phyloP scores from a whole-genome alignment of 148 eudicot genomes.

The Persicaria tinctoria region DNA sequence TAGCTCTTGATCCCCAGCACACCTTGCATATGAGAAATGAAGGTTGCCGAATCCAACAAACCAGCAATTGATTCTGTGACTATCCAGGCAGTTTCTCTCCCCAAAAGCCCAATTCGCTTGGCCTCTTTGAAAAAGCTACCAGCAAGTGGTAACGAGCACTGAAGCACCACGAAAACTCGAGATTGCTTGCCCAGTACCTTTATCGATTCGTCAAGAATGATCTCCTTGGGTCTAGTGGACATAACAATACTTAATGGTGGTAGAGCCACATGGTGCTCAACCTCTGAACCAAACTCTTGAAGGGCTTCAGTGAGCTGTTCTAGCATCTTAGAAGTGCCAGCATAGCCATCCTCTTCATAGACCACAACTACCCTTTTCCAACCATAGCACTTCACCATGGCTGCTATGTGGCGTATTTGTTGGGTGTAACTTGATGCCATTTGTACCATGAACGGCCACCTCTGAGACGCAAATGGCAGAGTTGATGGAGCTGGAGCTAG shows the following conservation, averaged over 20 bases:
- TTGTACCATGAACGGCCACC: conserved; percentile 39
- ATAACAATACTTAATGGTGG: conserved; percentile 22
- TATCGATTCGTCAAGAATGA: conserved; percentile 18
- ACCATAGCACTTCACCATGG: conserved; percentile 25
- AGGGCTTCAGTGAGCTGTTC: conserved; percentile 27
- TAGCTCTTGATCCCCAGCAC: conserved; percentile 28
- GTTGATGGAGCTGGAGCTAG: conserved; percentile 16
- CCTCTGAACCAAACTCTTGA: conserved; percentile 20
- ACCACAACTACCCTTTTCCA: conserved; percentile 41
- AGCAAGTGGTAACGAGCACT: conserved; percentile 26
- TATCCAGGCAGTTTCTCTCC: conserved; percentile 39
- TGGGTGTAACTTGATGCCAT: conserved; percentile 18
- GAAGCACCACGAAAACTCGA: conserved; percentile 42
- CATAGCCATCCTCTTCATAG: conserved; percentile 30
- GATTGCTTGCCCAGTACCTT: conserved; percentile 28
- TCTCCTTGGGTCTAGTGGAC: conserved; percentile 16
- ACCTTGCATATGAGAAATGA: conserved; percentile 33
- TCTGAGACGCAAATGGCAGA: neutral
- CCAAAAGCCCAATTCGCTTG: conserved; percentile 30
- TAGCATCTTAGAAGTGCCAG: conserved; percentile 24
- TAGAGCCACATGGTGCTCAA: conserved; percentile 30
- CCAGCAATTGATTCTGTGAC: conserved; percentile 21
- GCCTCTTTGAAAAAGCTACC: conserved; percentile 34
- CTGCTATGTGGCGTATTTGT: conserved; percentile 27
- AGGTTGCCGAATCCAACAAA: conserved; percentile 30